Base-by-base conservation (phyloP, 176 grass and related monocot species). In the Carex kokanica region DNA sequence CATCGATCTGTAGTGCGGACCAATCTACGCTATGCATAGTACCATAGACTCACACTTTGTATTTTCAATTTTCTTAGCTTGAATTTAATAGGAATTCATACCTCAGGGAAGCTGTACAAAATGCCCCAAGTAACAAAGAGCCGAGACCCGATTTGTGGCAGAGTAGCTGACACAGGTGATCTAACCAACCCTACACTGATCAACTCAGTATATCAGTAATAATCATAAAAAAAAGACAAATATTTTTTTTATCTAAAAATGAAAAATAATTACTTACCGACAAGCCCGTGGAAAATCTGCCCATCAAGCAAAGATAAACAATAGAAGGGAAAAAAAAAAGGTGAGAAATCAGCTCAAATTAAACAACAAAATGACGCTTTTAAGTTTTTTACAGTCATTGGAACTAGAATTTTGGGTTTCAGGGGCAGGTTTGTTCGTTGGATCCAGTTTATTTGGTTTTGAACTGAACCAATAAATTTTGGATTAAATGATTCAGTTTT, bases 101-200 rank as follows among this genome's bases (percentile, higher is more conserved):
- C n/a, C 60, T 90, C 88, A 27, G 88, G 88, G 3, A 90, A 86
- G 51, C 88, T 90, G 59, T 80, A 86, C 45, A 90, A 65, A 40
- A 90, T 87, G 52, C 88, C 88, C 88, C 88, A 90, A 74, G 80
- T 83, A 57, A 90, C 81, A 84, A 80, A 90, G 15, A 90, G 63
- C 68, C 80, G 80, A 14, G 83, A 93, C 8, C 86, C 83, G 10
- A 94, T 84, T 16, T 91, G 85, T 0, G 79, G 87, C 38, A 87
- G 2, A 58, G 82, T 79, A 52, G 85, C 75, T 13, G 85, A 66
- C 3, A 90, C 83, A 10, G 86, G 89, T 20, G 89, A 90, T 61
- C 89, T 87, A 11, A 90, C 89, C 86, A 90, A 71, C 58, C 89
- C 89, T 90, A 32, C 27, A 52, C 58, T 52, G 10, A 49, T 60